Conservation (phyloP, 805 yeast species). For the Candida montana region DNA sequence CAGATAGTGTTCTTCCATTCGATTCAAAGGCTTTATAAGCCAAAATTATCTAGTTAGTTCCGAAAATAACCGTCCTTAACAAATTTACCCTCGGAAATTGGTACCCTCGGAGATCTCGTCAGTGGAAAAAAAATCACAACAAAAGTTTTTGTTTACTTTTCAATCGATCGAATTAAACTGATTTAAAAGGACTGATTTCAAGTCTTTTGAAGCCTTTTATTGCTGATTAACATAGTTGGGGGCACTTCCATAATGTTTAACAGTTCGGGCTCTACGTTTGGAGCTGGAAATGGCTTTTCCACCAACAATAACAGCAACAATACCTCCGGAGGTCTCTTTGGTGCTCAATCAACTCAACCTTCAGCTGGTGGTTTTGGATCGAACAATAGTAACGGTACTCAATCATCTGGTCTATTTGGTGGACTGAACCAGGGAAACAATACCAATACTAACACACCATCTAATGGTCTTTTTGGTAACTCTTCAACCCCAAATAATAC, state of each 20-base stretch:
- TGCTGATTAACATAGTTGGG: neutral
- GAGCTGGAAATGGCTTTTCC: constrained; percentile 8
- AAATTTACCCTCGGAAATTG: neutral
- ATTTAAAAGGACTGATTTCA: neutral
- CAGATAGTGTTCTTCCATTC: too few relatives aligned
- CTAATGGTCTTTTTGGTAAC: constrained; percentile 13
- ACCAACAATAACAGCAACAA: constrained; percentile 4
- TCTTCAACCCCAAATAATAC: neutral
- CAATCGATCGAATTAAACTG: neutral
- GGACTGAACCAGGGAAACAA: neutral
- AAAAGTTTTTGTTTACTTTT: neutral
- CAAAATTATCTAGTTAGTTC: too few relatives aligned
- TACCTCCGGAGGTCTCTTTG: constrained; percentile 13
- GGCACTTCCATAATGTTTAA: neutral
- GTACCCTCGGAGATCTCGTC: neutral
- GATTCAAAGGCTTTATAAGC: too few relatives aligned
- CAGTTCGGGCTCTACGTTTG: constrained; percentile 8
- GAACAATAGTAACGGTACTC: neutral
- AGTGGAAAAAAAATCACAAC: neutral
- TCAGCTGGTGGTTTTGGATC: constrained; percentile 1
- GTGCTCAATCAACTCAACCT: constrained; percentile 5
- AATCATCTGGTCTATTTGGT: constrained; percentile 9
- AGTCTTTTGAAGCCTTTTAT: too few relatives aligned
- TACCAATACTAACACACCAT: neutral
- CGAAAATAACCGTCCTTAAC: too few relatives aligned